These are phyloP conservation scores for Dichomitus squalens DNA, from an alignment of 1,284 basidiomycete genomes.

Conservation along the genomic window DNA sequence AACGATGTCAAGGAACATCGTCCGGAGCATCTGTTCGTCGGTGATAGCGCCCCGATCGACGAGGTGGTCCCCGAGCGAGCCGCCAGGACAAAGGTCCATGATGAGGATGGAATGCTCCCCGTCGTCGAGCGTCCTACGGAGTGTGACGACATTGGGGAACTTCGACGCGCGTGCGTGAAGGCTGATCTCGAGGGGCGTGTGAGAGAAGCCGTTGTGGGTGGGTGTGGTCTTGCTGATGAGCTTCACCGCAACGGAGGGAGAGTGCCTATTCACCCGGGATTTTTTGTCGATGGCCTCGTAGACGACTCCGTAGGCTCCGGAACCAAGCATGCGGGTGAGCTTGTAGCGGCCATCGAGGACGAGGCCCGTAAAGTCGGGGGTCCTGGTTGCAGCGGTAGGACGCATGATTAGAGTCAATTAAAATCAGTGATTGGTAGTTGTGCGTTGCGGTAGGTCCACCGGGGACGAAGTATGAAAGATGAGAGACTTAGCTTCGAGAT, in stretches of 20 bases:
- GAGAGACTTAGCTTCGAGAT: no score
- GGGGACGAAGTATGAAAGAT: no score
- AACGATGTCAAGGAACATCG: conserved; percentile 57
- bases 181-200: conserved; percentile 25
- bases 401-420: no score
- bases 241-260: conserved; percentile 6
- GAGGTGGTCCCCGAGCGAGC: conserved; percentile 64
- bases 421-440: no score
- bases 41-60: conserved; percentile 48
- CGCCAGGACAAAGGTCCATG: conserved; percentile 61
- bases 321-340: conserved; percentile 32
- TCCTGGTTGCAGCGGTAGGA: no score
- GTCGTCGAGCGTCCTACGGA: conserved; percentile 59
- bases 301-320: conserved; percentile 8
- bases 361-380: conserved; percentile 23
- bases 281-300: conserved; percentile 43
- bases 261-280: conserved; percentile 62
- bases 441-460: no score
- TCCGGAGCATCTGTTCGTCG: conserved; percentile 48
- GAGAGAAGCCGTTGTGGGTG: background rate
- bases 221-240: conserved; percentile 28
- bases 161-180: conserved; percentile 54
- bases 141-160: conserved; percentile 57
- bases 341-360: conserved; percentile 40
- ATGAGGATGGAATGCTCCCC: conserved; percentile 55